Evolutionary conservation across 2,329 filamentous ascomycete genomes (phyloP), one percentile per base, ranked within the genome.

Genomic region (Metarhizium guizhouense): DNA sequence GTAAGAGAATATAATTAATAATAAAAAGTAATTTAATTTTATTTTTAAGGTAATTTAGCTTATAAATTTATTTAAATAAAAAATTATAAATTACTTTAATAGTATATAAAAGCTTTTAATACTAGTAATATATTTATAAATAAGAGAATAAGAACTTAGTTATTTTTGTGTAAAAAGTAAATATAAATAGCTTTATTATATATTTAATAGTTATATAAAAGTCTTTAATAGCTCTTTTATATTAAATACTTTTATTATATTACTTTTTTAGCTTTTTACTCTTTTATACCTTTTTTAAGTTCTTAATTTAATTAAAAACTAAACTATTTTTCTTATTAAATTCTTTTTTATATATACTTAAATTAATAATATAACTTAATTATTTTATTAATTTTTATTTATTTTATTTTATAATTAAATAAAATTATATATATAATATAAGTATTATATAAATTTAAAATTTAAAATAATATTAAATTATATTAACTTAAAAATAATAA

Each of bases 111-210:
- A 74, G 50, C 16, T 57, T 57, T 73, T 73, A 78, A 63, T 69
- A 73, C 30, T 56, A 54, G 3, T 68, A 67, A 58, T 77, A 75
- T 56, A 78, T 60, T 75, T 58, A 43, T 45, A 54, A 38, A 54
- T 74, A 74, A n/a, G 75, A 72, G 52, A 76, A 73, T 0, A 61
- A 58, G 4, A 75, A 52, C 57, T 74, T 70, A 1, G 70, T 3
- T 0, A 64, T 54, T 57, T 78, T 75, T 6, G 59, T 61, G 1
- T 73, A 60, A 2, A 77, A 63, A 0, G 69, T 62, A 11, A 68
- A 56, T 2, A n/a, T n/a, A n/a, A n/a, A n/a, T n/a, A n/a, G n/a
- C n/a, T n/a, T n/a, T n/a, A n/a, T n/a, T n/a, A n/a, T 66, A 20
- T 69, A 47, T 4, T 61, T 60, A 0, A 62, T 52, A 1, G 54